These are phyloP conservation scores for Fusarium nelsonii DNA, from an alignment of 2,329 filamentous ascomycete species.

Conservation along the genomic window DNA sequence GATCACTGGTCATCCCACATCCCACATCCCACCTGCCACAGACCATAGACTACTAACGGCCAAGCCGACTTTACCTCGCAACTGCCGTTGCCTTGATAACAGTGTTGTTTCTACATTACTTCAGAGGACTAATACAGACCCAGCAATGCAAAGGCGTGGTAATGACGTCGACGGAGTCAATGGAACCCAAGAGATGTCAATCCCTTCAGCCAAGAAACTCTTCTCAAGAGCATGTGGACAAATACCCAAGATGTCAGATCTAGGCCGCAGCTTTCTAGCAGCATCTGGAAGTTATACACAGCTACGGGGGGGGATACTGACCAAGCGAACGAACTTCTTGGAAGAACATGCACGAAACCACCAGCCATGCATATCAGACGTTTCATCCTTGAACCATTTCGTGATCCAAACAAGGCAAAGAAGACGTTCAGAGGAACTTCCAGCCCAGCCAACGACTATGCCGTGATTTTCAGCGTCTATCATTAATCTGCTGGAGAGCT, in stretches of 20 bases:
- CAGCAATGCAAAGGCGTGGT: conserved; percentile 10
- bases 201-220: conserved; percentile 22
- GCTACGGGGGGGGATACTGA: background rate
- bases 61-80: conserved; percentile 43
- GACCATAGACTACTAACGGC: conserved; percentile 41
- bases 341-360: conserved; percentile 13
- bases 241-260: conserved; percentile 6
- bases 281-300: background rate
- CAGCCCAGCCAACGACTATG: background rate
- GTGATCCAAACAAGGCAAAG: conserved; percentile 4
- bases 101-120: conserved; percentile 15
- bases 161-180: conserved; percentile 28
- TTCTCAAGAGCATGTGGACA: conserved; percentile 7
- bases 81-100: conserved; percentile 23
- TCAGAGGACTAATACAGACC: conserved; percentile 22
- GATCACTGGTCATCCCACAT: conserved; percentile 35
- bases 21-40: background rate
- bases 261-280: conserved; percentile 5
- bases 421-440: background rate
- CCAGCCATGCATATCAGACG: conserved; percentile 19
- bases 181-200: conserved; percentile 22
- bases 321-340: conserved; percentile 9
- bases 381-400: conserved; percentile 15
- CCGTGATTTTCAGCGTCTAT: background rate
- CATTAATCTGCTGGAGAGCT: background rate